phyloP scores from a whole-genome alignment of 805 yeast species.

The Lipomyces sp. region DNA sequence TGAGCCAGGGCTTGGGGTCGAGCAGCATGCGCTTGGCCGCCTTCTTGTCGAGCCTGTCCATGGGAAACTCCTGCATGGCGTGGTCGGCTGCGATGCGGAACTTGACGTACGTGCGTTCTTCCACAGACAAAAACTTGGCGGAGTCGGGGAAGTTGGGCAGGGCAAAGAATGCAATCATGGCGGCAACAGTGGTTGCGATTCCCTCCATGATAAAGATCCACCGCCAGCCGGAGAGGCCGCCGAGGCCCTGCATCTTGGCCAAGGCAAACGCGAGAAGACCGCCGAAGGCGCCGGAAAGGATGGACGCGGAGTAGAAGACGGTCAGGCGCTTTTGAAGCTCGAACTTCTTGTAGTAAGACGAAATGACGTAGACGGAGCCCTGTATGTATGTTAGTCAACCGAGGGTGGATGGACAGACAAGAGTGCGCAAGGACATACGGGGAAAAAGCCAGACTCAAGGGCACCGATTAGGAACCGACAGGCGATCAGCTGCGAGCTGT shows the following conservation, averaged over 20 bases:
- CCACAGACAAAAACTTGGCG: no score
- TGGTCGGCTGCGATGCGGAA: no score
- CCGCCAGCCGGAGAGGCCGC: constrained; percentile 48
- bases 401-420: no score
- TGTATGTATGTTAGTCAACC: no score
- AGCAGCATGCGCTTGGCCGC: no score
- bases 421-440: constrained; percentile 40
- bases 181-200: constrained; percentile 36
- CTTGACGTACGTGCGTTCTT: no score
- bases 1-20: no score
- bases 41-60: no score
- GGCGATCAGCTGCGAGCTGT: constrained; percentile 42
- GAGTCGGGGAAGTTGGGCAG: constrained; percentile 24
- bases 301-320: constrained; percentile 46
- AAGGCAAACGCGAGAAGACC: constrained; percentile 51
- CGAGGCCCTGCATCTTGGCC: constrained; percentile 39
- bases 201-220: constrained; percentile 55
- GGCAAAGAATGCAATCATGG: constrained; percentile 34
- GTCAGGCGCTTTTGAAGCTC: constrained; percentile 43
- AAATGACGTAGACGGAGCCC: constrained; percentile 40
- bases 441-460: constrained; percentile 30
- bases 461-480: constrained; percentile 40
- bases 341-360: constrained; percentile 40
- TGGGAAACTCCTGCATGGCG: no score
- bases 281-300: constrained; percentile 51